Percentiles rank a stretch among this genome's conserved stretches.
These are phyloP conservation scores for Emericellopsis cladophorae DNA, from an alignment of 2,329 filamentous ascomycete species.

Conservation along the genomic window DNA sequence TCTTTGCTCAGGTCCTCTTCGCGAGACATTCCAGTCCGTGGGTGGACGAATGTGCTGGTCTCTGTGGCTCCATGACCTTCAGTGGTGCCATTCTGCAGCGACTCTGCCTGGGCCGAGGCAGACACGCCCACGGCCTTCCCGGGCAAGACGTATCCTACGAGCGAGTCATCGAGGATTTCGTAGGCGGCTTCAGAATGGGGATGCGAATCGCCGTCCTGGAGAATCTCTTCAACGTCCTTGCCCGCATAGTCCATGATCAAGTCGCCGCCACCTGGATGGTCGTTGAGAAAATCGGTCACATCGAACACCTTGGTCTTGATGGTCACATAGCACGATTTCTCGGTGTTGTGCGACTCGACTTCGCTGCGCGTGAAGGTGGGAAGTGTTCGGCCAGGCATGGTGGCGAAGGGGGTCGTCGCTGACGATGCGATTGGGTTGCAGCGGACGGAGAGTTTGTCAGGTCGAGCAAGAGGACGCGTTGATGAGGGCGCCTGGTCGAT, in stretches of 20 bases:
- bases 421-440: background rate
- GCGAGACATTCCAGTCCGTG: constrained; percentile 75
- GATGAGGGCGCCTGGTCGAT: background rate
- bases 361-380: constrained; percentile 74
- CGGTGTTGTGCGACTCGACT: constrained; percentile 67
- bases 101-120: constrained; percentile 6
- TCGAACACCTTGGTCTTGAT: constrained; percentile 88
- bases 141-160: constrained; percentile 67
- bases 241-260: constrained; percentile 83
- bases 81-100: constrained; percentile 15
- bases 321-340: constrained; percentile 84
- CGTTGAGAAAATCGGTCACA: constrained; percentile 78
- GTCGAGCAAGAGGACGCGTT: background rate
- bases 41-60: constrained; percentile 27
- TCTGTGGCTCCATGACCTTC: constrained; percentile 11
- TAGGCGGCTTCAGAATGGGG: constrained; percentile 87
- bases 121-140: constrained; percentile 32
- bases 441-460: background rate
- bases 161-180: constrained; percentile 78
- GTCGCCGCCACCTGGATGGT: constrained; percentile 83
- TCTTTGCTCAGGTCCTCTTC: constrained; percentile 80
- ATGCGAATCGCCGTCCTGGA: constrained; percentile 76
- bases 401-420: constrained; percentile 3
- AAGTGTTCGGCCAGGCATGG: constrained; percentile 69
- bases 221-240: constrained; percentile 70